A percentile compares a stretch with the other conserved stretches of the same genome.
These are phyloP conservation scores for Yarrowia hollandica DNA, from an alignment of 805 yeast genomes.

Conservation along the genomic window DNA sequence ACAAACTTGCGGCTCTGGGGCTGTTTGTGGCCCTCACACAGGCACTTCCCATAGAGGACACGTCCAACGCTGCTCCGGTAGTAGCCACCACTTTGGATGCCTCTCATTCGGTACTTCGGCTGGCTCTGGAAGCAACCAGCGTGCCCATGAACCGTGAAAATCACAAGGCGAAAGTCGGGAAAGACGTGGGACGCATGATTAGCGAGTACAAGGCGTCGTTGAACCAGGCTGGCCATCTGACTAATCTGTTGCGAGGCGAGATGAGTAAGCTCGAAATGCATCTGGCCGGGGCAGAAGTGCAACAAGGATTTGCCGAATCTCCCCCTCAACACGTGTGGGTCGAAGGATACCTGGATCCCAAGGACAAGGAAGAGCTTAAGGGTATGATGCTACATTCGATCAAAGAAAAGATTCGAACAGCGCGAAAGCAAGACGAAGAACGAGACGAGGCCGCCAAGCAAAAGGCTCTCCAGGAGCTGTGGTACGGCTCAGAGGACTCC, in stretches of 20 bases:
- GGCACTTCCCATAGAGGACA: not conserved
- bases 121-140: not conserved
- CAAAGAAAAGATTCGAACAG: not conserved
- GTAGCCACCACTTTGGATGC: not conserved
- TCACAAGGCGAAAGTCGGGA: not conserved
- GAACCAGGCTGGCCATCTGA: slow-evolving; percentile 6
- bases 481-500: slow-evolving; percentile 9
- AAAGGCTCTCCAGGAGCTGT: not conserved
- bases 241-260: not conserved
- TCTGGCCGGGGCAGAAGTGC: slow-evolving; percentile 11
- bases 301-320: not conserved
- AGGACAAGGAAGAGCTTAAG: slow-evolving; percentile 15
- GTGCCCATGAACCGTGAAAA: not conserved
- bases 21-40: not conserved
- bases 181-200: not conserved
- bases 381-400: not conserved
- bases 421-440: not conserved
- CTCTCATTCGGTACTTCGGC: not conserved
- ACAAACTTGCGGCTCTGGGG: not conserved
- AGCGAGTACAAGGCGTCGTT: slow-evolving; percentile 6
- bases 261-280: slow-evolving; percentile 19
- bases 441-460: not conserved
- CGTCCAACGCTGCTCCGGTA: not conserved
- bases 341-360: slow-evolving; percentile 16
- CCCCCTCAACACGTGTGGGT: slow-evolving; percentile 11